Base-by-base conservation (phyloP, 805 yeast genomes). In the Ogataea wickerhamii region DNA sequence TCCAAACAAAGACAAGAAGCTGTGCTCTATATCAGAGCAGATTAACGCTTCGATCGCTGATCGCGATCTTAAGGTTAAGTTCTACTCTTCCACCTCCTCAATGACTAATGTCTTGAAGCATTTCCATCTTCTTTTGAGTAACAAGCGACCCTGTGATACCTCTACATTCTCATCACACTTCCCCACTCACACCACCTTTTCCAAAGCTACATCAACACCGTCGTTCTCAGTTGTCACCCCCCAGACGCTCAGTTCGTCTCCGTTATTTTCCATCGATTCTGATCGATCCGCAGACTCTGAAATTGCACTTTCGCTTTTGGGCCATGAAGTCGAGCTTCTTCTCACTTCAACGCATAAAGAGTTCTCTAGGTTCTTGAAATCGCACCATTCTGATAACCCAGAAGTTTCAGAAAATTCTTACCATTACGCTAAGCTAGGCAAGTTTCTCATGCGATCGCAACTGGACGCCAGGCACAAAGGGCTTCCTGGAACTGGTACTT, bases 401-500 rank as follows among this genome's bases (percentile, higher is more conserved):
- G 32, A 34, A 32, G 14, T 43, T 18, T 43, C 47, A 13, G 21
- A 23, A 13, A 46, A 48, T 21, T 44, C 54, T 6, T 89, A 88
- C 56, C 89, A 88, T 56, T 89, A 87, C 59, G 78, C 94, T 5
- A 62, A 64, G 26, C 64, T 76, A 39, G 87, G 82, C 3, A 70
- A 73, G 28, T 85, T 93, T 51, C 55, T 91, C 11, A 71, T 91
- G 76, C 70, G 98, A 47, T 91, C 98, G 0, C 98, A 91, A 60
- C 68, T 93, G 32, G 98, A 91, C 61, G 87, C 96, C 42, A 67
- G 70, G 43, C 89, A 87, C 59, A 58, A 69, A 0, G 63, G 85
- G 25, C 66, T 93, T 25, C 97, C 97, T 0, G 95, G 95, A 0
- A 80, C 82, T 4, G 97, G 97, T 0, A 80, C 88, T 0, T 91